Conservation (phyloP, 2,329 filamentous ascomycete genomes). For the Monilinia laxa region DNA sequence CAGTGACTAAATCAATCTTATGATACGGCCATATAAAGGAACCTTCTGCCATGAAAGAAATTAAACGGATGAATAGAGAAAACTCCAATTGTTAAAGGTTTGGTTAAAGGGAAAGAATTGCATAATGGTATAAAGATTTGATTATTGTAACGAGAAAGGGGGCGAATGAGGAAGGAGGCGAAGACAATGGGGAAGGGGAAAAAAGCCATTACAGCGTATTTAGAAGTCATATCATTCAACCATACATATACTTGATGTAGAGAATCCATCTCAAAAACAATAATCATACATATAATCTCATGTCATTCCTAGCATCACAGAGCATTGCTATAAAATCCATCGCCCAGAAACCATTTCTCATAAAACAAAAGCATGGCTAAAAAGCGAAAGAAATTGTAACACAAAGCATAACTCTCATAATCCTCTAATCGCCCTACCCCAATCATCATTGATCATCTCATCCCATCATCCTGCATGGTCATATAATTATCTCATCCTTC, state of each 20-base stretch:
- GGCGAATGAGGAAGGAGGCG: too few relatives aligned
- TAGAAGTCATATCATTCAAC: too few relatives aligned
- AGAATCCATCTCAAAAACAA: too few relatives aligned
- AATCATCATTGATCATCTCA: not conserved
- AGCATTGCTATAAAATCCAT: not conserved
- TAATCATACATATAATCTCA: not conserved
- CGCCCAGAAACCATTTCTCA: not conserved
- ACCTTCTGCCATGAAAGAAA: too few relatives aligned
- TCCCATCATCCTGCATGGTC: not conserved
- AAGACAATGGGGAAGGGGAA: not conserved
- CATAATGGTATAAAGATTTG: too few relatives aligned
- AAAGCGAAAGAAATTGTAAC: not conserved
- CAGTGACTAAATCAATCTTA: too few relatives aligned
- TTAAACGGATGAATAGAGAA: too few relatives aligned
- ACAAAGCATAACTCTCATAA: not conserved
- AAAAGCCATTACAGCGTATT: not conserved
- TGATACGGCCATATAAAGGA: too few relatives aligned
- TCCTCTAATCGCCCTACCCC: not conserved
- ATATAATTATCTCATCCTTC: not conserved
- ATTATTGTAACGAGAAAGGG: too few relatives aligned
- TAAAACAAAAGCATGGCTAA: slow-evolving; percentile 3
- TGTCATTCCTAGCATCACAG: not conserved
- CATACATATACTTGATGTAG: too few relatives aligned
- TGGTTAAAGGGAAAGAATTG: too few relatives aligned
- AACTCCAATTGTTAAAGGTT: too few relatives aligned